Base-by-base conservation (phyloP, 768 basidiomycete species). In the Agrocybe chaxingu region DNA sequence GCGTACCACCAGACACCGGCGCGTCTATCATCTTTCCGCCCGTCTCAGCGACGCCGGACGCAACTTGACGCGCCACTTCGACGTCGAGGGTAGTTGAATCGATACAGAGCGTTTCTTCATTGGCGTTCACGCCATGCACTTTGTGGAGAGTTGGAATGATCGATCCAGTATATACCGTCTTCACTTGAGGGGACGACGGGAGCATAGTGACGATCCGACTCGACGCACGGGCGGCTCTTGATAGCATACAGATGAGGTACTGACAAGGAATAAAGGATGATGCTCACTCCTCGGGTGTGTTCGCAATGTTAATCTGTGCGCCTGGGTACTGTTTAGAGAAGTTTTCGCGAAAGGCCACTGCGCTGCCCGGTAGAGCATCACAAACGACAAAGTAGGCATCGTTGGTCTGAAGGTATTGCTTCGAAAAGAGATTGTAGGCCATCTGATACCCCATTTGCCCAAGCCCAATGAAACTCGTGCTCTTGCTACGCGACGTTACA, bases 71-170 rank as follows among this genome's bases (percentile, higher is more conserved):
- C 0, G 93, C 85, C 7, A 87, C 81, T 6, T 73, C 73, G 5
- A 94, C 87, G 58, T 96, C 92, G 35, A 95, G 74, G 0, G 95
- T 96, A 7, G 95, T 98, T 7, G 89, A 92, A 67, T 98, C 94
- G 45, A 98, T 89, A 56, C 85, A 82, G 8, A 96, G 63, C 0
- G 88, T 87, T 8, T 64, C 57, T 48, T 58, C 57, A 34, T 67
- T 66, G 18, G 61, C 55, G 29, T 68, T 63, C 30, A 67, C 48
- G 10, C 24, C 24, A 24, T 76, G 70, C 35, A 92, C 60, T 12
- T 67, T 71, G 45, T 69, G 70, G 42, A 96, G 70, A 0, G 81
- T 76, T 3, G 86, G 76, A 50, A 91, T 70, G 46, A 95, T 81
- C 0, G 84, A 85, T n/a, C 70, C 69, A 42, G 67, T 67, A 65